phyloP scores from a whole-genome alignment of 2,329 filamentous ascomycete species.

The Paecilomyces niveus region DNA sequence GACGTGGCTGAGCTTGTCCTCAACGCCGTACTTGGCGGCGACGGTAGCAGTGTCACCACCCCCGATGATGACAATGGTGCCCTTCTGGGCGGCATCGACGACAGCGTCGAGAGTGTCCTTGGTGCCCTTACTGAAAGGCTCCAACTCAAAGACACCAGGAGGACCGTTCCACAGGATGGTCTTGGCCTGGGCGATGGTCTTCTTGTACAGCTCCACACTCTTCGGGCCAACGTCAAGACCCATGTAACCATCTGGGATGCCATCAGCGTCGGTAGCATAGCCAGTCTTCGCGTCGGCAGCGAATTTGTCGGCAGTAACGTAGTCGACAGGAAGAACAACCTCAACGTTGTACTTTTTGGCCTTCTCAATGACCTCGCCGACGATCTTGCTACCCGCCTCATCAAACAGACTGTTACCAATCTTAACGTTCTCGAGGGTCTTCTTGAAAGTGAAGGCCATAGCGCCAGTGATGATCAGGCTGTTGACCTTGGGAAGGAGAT shows the following conservation, averaged over 20 bases:
- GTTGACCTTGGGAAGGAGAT: slow-evolving; percentile 96
- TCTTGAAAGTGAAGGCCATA: slow-evolving; percentile 99
- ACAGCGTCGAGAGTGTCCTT: slow-evolving; percentile 87
- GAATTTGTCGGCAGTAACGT: slow-evolving; percentile 95
- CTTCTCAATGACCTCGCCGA: slow-evolving; percentile 81
- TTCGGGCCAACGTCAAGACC: slow-evolving; percentile 90
- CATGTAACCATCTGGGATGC: slow-evolving; percentile 97
- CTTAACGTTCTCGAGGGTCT: slow-evolving; percentile 83
- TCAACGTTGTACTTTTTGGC: slow-evolving; percentile 95
- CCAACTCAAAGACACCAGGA: slow-evolving; percentile 94
- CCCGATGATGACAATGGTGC: slow-evolving; percentile 97
- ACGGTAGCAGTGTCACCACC: slow-evolving; percentile 98
- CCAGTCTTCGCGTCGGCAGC: slow-evolving; percentile 73
- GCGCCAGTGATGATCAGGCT: slow-evolving; percentile 92
- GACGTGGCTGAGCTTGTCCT: slow-evolving; percentile 97
- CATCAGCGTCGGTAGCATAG: slow-evolving; percentile 74
- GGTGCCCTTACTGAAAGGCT: slow-evolving; percentile 86
- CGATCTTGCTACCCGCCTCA: slow-evolving; percentile 87
- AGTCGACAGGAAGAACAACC: slow-evolving; percentile 90
- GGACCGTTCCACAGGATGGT: slow-evolving; percentile 99
- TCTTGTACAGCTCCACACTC: slow-evolving; percentile 80
- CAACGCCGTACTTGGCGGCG: slow-evolving; percentile 91
- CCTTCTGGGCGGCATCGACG: slow-evolving; percentile 69
- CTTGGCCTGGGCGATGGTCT: slow-evolving; percentile 78
- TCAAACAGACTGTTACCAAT: slow-evolving; percentile 93